These are phyloP conservation scores for Gossypium davidsonii DNA, from an alignment of 441 rosid genomes.

Conservation along the genomic window DNA sequence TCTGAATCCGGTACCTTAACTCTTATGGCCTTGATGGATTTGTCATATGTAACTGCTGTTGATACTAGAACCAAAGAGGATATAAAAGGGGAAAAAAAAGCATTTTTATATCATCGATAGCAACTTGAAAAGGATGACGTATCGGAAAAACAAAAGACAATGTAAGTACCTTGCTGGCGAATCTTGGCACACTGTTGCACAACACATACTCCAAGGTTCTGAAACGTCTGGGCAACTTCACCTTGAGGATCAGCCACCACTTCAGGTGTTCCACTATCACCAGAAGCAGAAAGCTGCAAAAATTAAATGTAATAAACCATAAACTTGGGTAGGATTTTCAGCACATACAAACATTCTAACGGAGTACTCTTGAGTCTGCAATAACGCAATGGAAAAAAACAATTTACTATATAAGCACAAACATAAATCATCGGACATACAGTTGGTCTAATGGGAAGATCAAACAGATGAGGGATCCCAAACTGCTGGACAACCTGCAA, in stretches of 20 bases:
- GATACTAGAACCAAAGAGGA: slow-evolving; percentile 46
- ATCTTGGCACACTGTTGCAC: slow-evolving; percentile 96
- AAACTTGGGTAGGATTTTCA: slow-evolving; percentile 8
- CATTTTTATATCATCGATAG: not conserved
- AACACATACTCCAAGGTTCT: slow-evolving; percentile 81
- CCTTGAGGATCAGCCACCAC: slow-evolving; percentile 89
- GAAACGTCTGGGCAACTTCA: slow-evolving; percentile 75
- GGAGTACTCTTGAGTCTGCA: not conserved
- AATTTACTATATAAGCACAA: not conserved
- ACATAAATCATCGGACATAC: slow-evolving; percentile 35
- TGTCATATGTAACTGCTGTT: slow-evolving; percentile 83
- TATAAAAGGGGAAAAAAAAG: not conserved
- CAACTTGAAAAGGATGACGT: not conserved
- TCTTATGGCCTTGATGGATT: slow-evolving; percentile 63
- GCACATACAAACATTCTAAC: not conserved
- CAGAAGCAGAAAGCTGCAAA: slow-evolving; percentile 80
- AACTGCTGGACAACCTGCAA: slow-evolving; percentile 90
- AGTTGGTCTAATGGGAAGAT: slow-evolving; percentile 88
- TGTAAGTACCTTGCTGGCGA: slow-evolving; percentile 75
- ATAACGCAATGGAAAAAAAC: not conserved
- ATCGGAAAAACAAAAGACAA: not conserved
- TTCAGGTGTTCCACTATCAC: slow-evolving; percentile 89
- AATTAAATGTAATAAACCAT: slow-evolving; percentile 11
- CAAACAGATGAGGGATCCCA: slow-evolving; percentile 93
- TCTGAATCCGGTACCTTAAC: slow-evolving; percentile 89